phyloP scores from a whole-genome alignment of 1,139 yeast genomes.

The Wickerhamomyces sp. region DNA sequence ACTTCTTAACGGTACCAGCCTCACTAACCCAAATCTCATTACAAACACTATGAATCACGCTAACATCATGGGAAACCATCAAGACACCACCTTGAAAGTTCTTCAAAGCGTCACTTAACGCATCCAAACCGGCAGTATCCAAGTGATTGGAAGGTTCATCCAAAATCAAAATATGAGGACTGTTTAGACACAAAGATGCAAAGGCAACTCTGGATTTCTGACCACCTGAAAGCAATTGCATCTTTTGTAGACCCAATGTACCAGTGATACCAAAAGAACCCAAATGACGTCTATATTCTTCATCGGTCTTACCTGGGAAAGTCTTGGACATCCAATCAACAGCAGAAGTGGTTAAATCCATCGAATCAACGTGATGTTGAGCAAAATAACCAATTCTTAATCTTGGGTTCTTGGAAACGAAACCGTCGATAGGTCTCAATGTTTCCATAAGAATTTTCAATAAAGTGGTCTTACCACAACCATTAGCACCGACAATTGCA shows the following conservation, averaged over 20 bases:
- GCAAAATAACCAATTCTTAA: constrained; percentile 95
- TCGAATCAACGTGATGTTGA: constrained; percentile 98
- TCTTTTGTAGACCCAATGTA: constrained; percentile 84
- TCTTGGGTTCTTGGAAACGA: constrained; percentile 75
- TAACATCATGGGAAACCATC: constrained; percentile 97
- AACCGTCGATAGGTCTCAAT: constrained; percentile 67
- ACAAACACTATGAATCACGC: constrained; percentile 83
- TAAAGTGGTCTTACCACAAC: constrained; percentile 97
- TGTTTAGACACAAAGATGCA: constrained; percentile 85
- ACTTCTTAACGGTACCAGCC: constrained; percentile 69
- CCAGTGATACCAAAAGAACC: constrained; percentile 98
- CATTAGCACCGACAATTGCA: constrained; percentile 97
- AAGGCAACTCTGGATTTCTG: constrained; percentile 98
- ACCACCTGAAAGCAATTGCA: constrained; percentile 91
- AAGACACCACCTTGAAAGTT: constrained; percentile 91
- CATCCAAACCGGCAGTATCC: constrained; percentile 97
- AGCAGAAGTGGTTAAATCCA: constrained; percentile 85
- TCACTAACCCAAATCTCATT: constrained; percentile 96
- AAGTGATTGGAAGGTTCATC: constrained; percentile 99
- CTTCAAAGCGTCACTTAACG: constrained; percentile 81
- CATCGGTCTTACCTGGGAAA: constrained; percentile 92
- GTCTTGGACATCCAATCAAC: constrained; percentile 91
- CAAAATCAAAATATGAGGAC: constrained; percentile 87
- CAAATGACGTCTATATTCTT: constrained; percentile 92
- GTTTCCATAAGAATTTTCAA: constrained; percentile 80